Evolutionary conservation across 306 rosid species (phyloP), one percentile per base, ranked within the genome.

Genomic region (Dryas octopetala): DNA sequence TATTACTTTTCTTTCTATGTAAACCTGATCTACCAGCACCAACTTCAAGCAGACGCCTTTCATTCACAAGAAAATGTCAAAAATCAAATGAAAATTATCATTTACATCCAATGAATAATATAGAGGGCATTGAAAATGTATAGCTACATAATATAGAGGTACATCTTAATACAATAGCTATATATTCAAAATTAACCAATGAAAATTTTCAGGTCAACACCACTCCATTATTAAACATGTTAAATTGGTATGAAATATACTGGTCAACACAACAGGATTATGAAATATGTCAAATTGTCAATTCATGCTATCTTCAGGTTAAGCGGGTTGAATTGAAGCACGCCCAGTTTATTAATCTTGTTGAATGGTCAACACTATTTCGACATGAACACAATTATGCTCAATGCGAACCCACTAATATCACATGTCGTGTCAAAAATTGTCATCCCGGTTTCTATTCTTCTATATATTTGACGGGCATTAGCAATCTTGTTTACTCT

Each of bases 21-120:
- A 84, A 76, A 61, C 75, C 71, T 43, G 80, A 85, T 80, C 88
- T 81, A 40, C 81, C 81, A 5, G 50, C 46, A 66, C 81, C 78
- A 81, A 79, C 82, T 45, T 81, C 79, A 62, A 50, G 83, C 13
- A 78, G 76, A 49, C 62, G 63, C 84, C 91, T 86, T 61, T 70
- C 87, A 77, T 57, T 23, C 64, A 52, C 9, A 70, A 68, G 53
- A 67, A 26, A 66, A 62, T 58, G 15, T 26, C 43, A n/a, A 32
- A 40, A 62, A 55, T 40, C 5, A 61, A 41, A 48, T 23, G 26
- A 15, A 50, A 45, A 50, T n/a, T 38, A 15, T 19, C 28, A 38
- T 44, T 64, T 44, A 43, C 11, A 44, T 61, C 43, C 44, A 66
- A 59, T 16, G 19, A 44, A 15, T 62, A 47, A 58, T 41, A 46